phyloP scores from a whole-genome alignment of 1,284 basidiomycete genomes.

The Ganoderma meredithae region DNA sequence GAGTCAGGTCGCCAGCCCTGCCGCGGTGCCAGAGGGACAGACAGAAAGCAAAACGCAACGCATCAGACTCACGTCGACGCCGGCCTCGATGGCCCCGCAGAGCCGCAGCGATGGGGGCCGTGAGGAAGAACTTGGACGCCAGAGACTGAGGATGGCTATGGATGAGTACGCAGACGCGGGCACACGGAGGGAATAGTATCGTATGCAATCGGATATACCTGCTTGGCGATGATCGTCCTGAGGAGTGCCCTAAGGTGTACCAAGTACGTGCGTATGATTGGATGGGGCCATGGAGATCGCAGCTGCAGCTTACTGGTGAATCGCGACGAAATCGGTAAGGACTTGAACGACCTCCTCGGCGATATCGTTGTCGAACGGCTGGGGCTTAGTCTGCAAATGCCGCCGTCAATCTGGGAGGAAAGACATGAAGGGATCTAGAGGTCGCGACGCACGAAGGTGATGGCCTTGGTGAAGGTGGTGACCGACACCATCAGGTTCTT shows the following conservation, averaged over 20 bases:
- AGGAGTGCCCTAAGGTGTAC: neutral
- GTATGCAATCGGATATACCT: conserved; percentile 1
- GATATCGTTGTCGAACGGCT: neutral
- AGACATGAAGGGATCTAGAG: neutral
- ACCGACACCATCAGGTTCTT: neutral
- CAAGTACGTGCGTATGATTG: neutral
- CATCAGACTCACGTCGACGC: neutral
- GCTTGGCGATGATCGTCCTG: conserved; percentile 11
- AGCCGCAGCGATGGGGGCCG: neutral
- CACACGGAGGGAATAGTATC: no score
- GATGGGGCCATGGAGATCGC: neutral
- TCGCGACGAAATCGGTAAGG: neutral
- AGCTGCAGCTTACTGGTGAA: neutral
- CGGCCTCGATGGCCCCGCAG: neutral
- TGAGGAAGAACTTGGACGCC: neutral
- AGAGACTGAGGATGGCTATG: neutral
- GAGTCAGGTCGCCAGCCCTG: neutral
- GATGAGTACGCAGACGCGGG: no score
- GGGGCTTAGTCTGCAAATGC: neutral
- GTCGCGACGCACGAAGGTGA: neutral
- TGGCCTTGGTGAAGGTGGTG: conserved; percentile 1
- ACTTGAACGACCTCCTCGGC: neutral
- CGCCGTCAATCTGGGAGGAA: no score
- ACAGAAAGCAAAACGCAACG: neutral
- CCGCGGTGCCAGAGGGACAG: neutral